Conservation (phyloP, 352 stramenopile species). For the Phytophthora rubi region DNA sequence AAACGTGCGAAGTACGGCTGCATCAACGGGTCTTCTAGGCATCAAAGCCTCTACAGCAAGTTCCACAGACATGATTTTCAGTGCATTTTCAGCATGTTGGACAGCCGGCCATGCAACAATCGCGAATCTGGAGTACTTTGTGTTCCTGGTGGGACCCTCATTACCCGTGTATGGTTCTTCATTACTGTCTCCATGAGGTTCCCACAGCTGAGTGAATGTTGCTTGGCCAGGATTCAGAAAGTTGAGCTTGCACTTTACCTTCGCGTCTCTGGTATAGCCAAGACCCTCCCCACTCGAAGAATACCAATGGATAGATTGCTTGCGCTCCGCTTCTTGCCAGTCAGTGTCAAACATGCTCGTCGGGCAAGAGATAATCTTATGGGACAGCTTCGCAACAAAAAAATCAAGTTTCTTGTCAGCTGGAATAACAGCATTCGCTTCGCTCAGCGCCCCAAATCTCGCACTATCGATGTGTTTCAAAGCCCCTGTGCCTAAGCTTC, state of each 20-base stretch:
- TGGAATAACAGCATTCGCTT: conserved; percentile 19
- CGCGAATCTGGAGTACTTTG: conserved; percentile 24
- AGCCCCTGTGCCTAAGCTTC: conserved; percentile 12
- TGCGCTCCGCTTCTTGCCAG: conserved; percentile 13
- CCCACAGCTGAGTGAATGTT: conserved; percentile 20
- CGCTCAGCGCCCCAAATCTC: conserved; percentile 24
- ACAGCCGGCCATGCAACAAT: conserved; percentile 26
- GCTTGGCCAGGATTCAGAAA: conserved; percentile 34
- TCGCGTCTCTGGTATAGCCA: conserved; percentile 2
- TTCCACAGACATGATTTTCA: conserved; percentile 12
- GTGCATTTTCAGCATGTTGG: conserved; percentile 4
- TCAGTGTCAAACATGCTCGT: neutral
- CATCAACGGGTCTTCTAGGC: neutral
- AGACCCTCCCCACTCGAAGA: conserved; percentile 2
- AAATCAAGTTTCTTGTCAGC: conserved; percentile 16
- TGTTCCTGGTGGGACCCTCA: conserved; percentile 17
- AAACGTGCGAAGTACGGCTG: conserved; percentile 4
- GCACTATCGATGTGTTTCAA: conserved; percentile 32
- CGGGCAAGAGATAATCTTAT: conserved; percentile 9
- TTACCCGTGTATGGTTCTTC: conserved; percentile 28
- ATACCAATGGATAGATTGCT: conserved; percentile 20
- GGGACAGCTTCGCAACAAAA: conserved; percentile 22
- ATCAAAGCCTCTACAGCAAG: conserved; percentile 7
- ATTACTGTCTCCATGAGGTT: conserved; percentile 7
- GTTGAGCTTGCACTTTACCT: conserved; percentile 12